Conservation (phyloP, 495 filamentous ascomycete genomes). For the Arthonia radiata region DNA sequence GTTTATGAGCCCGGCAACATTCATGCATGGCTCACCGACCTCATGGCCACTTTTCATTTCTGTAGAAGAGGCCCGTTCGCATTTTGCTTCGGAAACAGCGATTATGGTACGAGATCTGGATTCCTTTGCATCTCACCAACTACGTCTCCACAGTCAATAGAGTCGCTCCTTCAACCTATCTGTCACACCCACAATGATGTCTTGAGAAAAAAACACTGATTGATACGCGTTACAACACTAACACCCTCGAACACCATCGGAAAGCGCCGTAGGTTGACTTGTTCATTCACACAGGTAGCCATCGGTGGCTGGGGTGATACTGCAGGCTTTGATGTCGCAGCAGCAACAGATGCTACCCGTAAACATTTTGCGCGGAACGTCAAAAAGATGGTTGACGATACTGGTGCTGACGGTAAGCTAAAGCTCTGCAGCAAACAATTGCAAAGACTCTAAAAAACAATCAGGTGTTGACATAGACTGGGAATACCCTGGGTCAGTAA, state of each 20-base stretch:
- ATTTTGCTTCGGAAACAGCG: slow-evolving; percentile 32
- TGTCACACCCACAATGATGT: too few relatives aligned
- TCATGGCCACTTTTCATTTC: slow-evolving; percentile 34
- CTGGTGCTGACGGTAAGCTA: slow-evolving; percentile 30
- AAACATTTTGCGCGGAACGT: slow-evolving; percentile 38
- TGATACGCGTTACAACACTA: too few relatives aligned
- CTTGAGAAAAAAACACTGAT: too few relatives aligned
- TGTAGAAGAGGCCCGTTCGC: slow-evolving; percentile 26
- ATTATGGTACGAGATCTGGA: too few relatives aligned
- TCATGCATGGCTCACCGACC: slow-evolving; percentile 25
- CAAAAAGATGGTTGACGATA: slow-evolving; percentile 31
- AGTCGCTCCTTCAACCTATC: too few relatives aligned
- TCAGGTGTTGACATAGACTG: slow-evolving; percentile 46
- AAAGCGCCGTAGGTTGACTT: too few relatives aligned
- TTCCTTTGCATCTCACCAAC: too few relatives aligned
- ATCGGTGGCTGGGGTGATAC: slow-evolving; percentile 56
- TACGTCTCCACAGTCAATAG: too few relatives aligned
- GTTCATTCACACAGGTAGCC: too few relatives aligned
- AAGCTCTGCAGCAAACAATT: neutral
- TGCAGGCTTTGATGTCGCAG: slow-evolving; percentile 31
- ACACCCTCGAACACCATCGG: too few relatives aligned
- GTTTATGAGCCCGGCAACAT: slow-evolving; percentile 34
- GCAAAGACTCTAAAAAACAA: slow-evolving; percentile 1
- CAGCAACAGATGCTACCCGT: slow-evolving; percentile 25
- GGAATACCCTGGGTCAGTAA: slow-evolving; percentile 43